These are phyloP conservation scores for Hypsizygus marmoreus DNA, from an alignment of 768 basidiomycete genomes.

Conservation along the genomic window DNA sequence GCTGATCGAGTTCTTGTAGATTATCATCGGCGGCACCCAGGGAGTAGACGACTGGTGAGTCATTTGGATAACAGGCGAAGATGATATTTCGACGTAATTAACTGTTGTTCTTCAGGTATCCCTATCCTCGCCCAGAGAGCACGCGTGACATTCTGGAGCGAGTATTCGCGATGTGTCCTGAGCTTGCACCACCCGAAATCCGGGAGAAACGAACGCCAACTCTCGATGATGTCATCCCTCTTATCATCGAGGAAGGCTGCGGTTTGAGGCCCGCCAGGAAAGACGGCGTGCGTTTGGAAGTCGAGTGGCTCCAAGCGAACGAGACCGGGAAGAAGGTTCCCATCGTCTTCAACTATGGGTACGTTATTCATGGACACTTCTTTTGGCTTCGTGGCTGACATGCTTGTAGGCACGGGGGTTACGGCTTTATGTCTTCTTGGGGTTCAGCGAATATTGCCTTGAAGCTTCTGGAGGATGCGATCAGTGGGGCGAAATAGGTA, in stretches of 20 bases:
- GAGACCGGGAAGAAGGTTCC: constrained; percentile 38
- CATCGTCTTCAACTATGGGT: constrained; percentile 69
- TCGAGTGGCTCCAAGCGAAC: constrained; percentile 34
- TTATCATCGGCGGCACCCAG: constrained; percentile 63
- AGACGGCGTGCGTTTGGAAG: constrained; percentile 58
- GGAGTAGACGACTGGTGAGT: constrained; percentile 59
- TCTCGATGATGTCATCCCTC: constrained; percentile 48
- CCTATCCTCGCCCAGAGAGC: constrained; percentile 58
- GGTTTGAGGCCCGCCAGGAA: constrained; percentile 59
- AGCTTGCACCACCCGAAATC: constrained; percentile 49
- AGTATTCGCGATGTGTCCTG: constrained; percentile 47
- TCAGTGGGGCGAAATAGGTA: constrained; percentile 25
- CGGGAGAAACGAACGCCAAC: constrained; percentile 42
- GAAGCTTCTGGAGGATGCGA: constrained; percentile 44
- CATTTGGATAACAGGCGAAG: neutral
- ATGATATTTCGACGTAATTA: too few species aligned
- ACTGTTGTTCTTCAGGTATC: too few species aligned
- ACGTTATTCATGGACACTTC: constrained; percentile 2
- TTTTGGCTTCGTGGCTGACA: neutral
- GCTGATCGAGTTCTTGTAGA: too few species aligned
- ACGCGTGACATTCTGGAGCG: constrained; percentile 56
- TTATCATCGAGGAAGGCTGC: constrained; percentile 53
- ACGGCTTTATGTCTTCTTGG: constrained; percentile 68
- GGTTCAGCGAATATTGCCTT: constrained; percentile 57
- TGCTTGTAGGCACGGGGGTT: constrained; percentile 53